A percentile compares a stretch with the other conserved stretches of the same genome.
phyloP scores from a whole-genome alignment of 1,284 basidiomycete species.

The Meripilus lineatus region DNA sequence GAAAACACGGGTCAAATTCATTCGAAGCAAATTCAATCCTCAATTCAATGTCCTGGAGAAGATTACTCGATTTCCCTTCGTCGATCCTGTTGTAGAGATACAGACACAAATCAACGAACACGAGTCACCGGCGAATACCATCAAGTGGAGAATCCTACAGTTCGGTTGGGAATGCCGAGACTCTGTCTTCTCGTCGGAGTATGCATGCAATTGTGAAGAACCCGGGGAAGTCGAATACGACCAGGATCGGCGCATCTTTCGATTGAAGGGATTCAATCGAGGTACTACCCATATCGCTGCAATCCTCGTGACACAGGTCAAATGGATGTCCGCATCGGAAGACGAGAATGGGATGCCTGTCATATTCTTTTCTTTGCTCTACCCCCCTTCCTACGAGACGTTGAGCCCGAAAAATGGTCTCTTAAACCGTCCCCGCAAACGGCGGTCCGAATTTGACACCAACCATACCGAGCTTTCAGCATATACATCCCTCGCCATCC shows the following conservation, averaged over 20 bases:
- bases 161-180: slow-evolving; percentile 56
- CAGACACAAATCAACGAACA: slow-evolving; percentile 21
- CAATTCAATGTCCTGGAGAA: slow-evolving; percentile 35
- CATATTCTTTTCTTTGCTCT: slow-evolving; percentile 38
- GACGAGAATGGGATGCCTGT: slow-evolving; percentile 22
- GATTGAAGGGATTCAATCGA: slow-evolving; percentile 27
- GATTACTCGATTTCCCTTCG: slow-evolving; percentile 39
- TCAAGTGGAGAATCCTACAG: slow-evolving; percentile 34
- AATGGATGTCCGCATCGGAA: slow-evolving; percentile 29
- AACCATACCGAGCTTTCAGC: slow-evolving; percentile 30
- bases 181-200: slow-evolving; percentile 50
- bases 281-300: slow-evolving; percentile 31
- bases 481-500: slow-evolving; percentile 44
- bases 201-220: slow-evolving; percentile 32
- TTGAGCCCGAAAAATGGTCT: slow-evolving; percentile 14
- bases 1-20: slow-evolving; percentile 34
- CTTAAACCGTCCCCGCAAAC: slow-evolving; percentile 14
- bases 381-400: slow-evolving; percentile 42
- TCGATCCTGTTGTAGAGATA: slow-evolving; percentile 38
- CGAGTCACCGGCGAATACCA: slow-evolving; percentile 24
- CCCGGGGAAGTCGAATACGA: slow-evolving; percentile 32
- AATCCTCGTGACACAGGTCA: slow-evolving; percentile 42
- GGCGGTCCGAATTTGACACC: slow-evolving; percentile 21
- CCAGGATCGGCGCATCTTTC: slow-evolving; percentile 43
- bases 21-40: slow-evolving; percentile 27